phyloP scores from a whole-genome alignment of 768 basidiomycete genomes.

The Pilatotrama ljubarskyi region DNA sequence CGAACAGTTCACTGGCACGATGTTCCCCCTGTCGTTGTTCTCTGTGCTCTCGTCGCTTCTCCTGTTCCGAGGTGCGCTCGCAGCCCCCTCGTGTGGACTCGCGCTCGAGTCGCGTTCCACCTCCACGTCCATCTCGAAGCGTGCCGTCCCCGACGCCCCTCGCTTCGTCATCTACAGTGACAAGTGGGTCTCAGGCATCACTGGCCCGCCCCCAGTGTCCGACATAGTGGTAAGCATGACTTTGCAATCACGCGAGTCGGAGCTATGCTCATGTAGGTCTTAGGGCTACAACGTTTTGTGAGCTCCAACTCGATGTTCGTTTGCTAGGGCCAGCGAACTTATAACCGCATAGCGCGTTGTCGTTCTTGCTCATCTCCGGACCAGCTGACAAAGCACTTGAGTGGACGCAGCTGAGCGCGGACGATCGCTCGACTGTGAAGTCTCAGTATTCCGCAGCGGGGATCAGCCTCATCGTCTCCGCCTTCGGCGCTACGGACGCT shows the following conservation, averaged over 20 bases:
- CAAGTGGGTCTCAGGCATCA: constrained; percentile 43
- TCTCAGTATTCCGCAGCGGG: constrained; percentile 57
- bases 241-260: not conserved
- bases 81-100: constrained; percentile 16
- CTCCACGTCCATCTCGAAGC: constrained; percentile 16
- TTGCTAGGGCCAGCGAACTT: not conserved
- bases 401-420: constrained; percentile 49
- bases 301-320: constrained; percentile 21
- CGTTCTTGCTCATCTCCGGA: constrained; percentile 57
- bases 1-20: constrained; percentile 12
- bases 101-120: constrained; percentile 7
- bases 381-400: constrained; percentile 61
- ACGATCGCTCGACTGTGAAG: constrained; percentile 49
- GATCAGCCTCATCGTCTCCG: constrained; percentile 62
- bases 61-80: constrained; percentile 13
- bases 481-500: constrained; percentile 53
- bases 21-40: constrained; percentile 15
- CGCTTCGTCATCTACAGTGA: constrained; percentile 49
- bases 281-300: constrained; percentile 65
- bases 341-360: constrained; percentile 39
- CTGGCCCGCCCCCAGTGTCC: constrained; percentile 49
- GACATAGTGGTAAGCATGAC: constrained; percentile 39
- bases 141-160: constrained; percentile 45
- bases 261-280: not conserved
- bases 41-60: constrained; percentile 18